Conservation (phyloP, 23 red algal genomes). For the Chondrus crispus region DNA sequence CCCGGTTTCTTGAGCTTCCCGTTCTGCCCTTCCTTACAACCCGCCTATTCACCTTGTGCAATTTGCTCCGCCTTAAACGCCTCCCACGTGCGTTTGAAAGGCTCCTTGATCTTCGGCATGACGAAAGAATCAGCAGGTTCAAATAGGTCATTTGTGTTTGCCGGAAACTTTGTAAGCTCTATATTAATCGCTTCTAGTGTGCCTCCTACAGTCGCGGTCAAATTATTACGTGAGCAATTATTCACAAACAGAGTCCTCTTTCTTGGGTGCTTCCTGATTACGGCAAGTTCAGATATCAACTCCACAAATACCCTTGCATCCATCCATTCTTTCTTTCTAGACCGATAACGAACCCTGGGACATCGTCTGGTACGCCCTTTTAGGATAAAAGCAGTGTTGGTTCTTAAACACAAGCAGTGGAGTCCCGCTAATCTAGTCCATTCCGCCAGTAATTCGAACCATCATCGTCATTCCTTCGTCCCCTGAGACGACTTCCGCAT, state of each 20-base stretch:
- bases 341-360: constrained; percentile 6
- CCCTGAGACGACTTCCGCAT: background rate
- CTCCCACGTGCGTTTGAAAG: background rate
- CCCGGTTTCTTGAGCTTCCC: background rate
- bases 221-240: background rate
- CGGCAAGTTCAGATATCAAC: background rate
- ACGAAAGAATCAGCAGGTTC: background rate
- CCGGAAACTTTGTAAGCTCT: background rate
- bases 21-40: too few species aligned
- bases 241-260: background rate
- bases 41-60: background rate
- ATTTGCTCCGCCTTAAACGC: background rate
- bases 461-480: constrained; percentile 1
- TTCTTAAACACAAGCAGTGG: background rate
- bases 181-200: background rate
- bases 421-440: background rate
- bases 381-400: background rate
- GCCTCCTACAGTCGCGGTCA: background rate
- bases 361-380: background rate
- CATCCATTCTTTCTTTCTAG: constrained; percentile 10
- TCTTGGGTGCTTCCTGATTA: background rate
- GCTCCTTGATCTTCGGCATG: background rate
- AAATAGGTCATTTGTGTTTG: background rate
- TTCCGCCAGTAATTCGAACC: background rate
- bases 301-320: constrained; percentile 2